These are phyloP conservation scores for Microdochium trichocladiopsis DNA, from an alignment of 2,329 filamentous ascomycete species.

Conservation along the genomic window DNA sequence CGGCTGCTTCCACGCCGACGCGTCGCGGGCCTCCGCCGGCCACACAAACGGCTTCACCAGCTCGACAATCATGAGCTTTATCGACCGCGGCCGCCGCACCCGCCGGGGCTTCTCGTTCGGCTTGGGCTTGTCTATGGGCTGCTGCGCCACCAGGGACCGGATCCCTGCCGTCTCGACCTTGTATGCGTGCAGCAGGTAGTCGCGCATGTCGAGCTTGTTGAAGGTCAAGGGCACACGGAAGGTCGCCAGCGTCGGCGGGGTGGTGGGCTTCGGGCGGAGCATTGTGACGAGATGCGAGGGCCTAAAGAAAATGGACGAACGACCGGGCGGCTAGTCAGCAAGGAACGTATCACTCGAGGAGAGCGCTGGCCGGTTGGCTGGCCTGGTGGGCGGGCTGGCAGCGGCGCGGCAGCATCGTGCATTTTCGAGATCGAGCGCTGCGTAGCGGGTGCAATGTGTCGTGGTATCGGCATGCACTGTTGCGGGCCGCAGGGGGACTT, in stretches of 20 bases:
- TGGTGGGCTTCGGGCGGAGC: slow-evolving; percentile 59
- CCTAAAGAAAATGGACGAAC: slow-evolving; percentile 33
- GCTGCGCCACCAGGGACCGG: slow-evolving; percentile 72
- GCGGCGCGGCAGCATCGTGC: no score
- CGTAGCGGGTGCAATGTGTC: no score
- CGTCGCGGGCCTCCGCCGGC: slow-evolving; percentile 58
- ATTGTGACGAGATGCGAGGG: slow-evolving; percentile 78
- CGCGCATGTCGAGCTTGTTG: slow-evolving; percentile 93
- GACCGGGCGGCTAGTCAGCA: background rate
- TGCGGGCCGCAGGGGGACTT: no score
- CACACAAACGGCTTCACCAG: slow-evolving; percentile 82
- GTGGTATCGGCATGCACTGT: no score
- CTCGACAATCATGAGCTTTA: slow-evolving; percentile 95
- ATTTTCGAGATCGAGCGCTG: no score
- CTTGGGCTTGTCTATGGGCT: slow-evolving; percentile 15
- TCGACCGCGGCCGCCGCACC: slow-evolving; percentile 54
- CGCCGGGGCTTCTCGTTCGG: slow-evolving; percentile 30
- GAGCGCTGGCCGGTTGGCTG: background rate
- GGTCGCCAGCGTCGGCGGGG: slow-evolving; percentile 74
- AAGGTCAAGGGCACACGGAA: slow-evolving; percentile 89
- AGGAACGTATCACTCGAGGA: background rate
- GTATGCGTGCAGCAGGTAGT: slow-evolving; percentile 89
- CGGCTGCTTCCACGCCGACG: slow-evolving; percentile 43
- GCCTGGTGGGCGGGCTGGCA: no score
- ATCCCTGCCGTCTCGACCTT: slow-evolving; percentile 64